Conservation (phyloP, 306 rosid genomes). For the Erythrophleum fordii region DNA sequence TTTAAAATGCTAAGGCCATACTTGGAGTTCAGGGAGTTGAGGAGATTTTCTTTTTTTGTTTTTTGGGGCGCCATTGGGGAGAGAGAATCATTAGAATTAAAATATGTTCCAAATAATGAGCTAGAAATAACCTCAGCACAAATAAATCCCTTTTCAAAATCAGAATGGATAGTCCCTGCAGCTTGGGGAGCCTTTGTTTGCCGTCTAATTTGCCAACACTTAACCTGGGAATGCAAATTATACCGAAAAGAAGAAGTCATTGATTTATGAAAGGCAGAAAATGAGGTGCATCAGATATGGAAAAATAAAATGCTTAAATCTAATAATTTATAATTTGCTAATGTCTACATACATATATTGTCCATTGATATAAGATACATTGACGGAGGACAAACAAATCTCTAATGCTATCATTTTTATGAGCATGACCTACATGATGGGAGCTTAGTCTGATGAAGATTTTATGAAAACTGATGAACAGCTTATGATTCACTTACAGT, state of each 20-base stretch:
- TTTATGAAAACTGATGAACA: not conserved
- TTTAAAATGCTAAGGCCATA: slow-evolving; percentile 12
- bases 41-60: not conserved
- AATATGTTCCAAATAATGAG: slow-evolving; percentile 30
- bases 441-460: not conserved
- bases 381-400: not conserved
- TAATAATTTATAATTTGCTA: not conserved
- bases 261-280: not conserved
- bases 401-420: not conserved
- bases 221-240: slow-evolving; percentile 67
- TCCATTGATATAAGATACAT: not conserved
- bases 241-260: slow-evolving; percentile 9
- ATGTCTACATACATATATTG: not conserved
- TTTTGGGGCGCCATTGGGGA: slow-evolving; percentile 2
- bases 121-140: slow-evolving; percentile 86
- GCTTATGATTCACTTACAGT: not conserved
- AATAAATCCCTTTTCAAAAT: slow-evolving; percentile 94
- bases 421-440: not conserved
- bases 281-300: not conserved
- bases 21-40: not conserved
- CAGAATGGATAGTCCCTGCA: slow-evolving; percentile 97
- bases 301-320: not conserved
- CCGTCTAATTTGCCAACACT: slow-evolving; percentile 99
- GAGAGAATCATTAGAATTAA: slow-evolving; percentile 8
- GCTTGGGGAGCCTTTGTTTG: slow-evolving; percentile 98